Base-by-base conservation (phyloP, 2,329 filamentous ascomycete genomes). In the Aureobasidium sp. region DNA sequence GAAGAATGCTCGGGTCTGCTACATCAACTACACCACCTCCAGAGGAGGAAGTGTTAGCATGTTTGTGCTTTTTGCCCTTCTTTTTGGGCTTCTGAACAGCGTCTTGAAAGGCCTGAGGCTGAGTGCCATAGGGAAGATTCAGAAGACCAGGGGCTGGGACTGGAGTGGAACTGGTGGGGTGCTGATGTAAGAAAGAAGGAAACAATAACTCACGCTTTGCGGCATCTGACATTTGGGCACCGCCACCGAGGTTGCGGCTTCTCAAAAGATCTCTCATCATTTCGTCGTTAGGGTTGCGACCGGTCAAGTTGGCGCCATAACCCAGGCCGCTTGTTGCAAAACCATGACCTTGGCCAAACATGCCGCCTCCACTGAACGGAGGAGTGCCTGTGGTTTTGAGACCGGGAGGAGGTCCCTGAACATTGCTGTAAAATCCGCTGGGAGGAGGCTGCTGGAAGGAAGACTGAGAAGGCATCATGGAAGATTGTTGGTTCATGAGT, bases 1-100 rank as follows among this genome's bases (percentile, higher is more conserved):
- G 92, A 83, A 97, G 87, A 85, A 97, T 97, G 85, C 91, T 96
- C 84, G 93, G 93, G 91, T 97, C 92, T 84, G 90, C 91, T 92
- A 96, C 91, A 95, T 97, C 92, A 83, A 95, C 92, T 93, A 97
- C 86, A 83, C 90, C 92, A 90, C 91, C 90, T 86, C 91, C 92
- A 86, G 91, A 96, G 87, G 93, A 97, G 90, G 92, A 96, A 93
- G 93, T 96, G 91, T 97, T 96, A 94, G 91, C 93, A 88, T 97
- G 92, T 87, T 92, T 95, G 85, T 97, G 92, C 90, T 97, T 97
- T 87, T 96, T 97, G 83, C 91, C 91, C 91, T 96, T 96, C 87
- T 96, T 97, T 88, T 96, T 96, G 86, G 95, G 91, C 87, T 96
- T 71, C 57, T 71, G 67, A 52, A 65, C 67, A 61, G 68, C 57